Base-by-base conservation (phyloP, 352 stramenopile species). In the Phytophthora quininea region DNA sequence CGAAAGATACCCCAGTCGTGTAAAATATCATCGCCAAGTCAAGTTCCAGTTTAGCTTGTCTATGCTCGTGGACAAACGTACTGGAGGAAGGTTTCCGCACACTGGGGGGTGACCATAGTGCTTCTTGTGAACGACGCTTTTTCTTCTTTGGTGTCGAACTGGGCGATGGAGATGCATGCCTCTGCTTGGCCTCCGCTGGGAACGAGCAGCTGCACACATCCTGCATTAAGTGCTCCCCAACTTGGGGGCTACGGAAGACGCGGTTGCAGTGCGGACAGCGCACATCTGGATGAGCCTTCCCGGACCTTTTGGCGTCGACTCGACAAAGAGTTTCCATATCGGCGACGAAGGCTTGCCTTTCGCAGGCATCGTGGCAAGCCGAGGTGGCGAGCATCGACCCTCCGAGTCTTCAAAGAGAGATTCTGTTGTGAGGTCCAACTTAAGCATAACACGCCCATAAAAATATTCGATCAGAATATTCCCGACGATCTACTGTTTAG, bases 21-120 rank as follows among this genome's bases (percentile, higher is more conserved):
- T 56, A 43, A 14, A 56, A 56, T 5, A 8, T 32, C 50, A 45
- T 56, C 8, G 50, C 50, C 30, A 56, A 35, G 10, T 52, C 46
- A 4, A 52, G 46, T 14, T 52, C 46, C 5, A 52, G n/a, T n/a
- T 52, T 24, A 35, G n/a, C 19, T 35, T 35, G 46, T 5, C 46
- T 24, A 35, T 52, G 24, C 46, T 52, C 46, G 33, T 10, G 46
- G 5, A 15, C 9, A 33, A 35, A 10, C 8, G 15, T 35, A 15
- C 33, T 31, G 19, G 46, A 11, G 12, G 46, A 24, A 4, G 27
- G 31, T 14, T 52, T 52, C 6, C 46, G n/a, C n/a, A n/a, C 14
- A 14, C 46, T 52, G 5, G 46, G 33, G 15, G 46, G 46, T 10
- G 40, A 47, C 6, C 15, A 24, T 24, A 14, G 40, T 9, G 46